Base-by-base conservation (phyloP, 2,329 filamentous ascomycete species). In the Botryosphaeria agaves region DNA sequence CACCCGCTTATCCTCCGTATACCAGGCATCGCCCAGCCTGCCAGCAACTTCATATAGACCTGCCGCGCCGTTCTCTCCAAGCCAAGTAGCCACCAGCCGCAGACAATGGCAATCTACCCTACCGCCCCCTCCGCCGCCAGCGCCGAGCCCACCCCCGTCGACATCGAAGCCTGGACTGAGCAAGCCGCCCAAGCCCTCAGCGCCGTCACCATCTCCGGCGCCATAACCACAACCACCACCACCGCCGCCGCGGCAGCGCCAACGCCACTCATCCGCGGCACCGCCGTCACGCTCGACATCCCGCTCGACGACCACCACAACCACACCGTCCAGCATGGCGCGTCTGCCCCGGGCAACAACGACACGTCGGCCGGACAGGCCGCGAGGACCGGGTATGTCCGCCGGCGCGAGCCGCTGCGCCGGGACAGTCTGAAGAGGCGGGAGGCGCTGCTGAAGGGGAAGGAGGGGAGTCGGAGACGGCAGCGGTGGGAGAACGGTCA, bases 401-500 rank as follows among this genome's bases (percentile, higher is more conserved):
- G 59, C 37, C 49, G 78, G 25, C 62, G 62, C 35, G 63, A 66
- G 43, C 61, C 64, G 5, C 43, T 70, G 27, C 59, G 66, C 19
- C 64, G 70, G 30, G 72, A 77, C 43, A 75, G 69, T 41, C 43
- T 70, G 44, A 72, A 71, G 45, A 56, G 69, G 30, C 73, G 85
- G 12, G 83, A 93, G 40, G 70, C 74, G 2, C 48, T 92, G 31
- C 62, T 89, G 18, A 91, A 84, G 58, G 87, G 87, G 33, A 92
- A 91, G 42, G 84, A 94, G 53, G 87, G 87, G 19, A 87, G 73
- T 43, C 70, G 87, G 20, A 75, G 87, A 45, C 67, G 87, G 29
- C 76, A 87, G 43, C 69, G 87, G 33, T 95, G 85, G 84, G 89
- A 98, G 61, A 98, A 95, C 53, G 81, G 83, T 91, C 66, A 40